Evolutionary conservation across 23 red algal genomes (phyloP).

Genomic region (Rhodosorus marinus): DNA sequence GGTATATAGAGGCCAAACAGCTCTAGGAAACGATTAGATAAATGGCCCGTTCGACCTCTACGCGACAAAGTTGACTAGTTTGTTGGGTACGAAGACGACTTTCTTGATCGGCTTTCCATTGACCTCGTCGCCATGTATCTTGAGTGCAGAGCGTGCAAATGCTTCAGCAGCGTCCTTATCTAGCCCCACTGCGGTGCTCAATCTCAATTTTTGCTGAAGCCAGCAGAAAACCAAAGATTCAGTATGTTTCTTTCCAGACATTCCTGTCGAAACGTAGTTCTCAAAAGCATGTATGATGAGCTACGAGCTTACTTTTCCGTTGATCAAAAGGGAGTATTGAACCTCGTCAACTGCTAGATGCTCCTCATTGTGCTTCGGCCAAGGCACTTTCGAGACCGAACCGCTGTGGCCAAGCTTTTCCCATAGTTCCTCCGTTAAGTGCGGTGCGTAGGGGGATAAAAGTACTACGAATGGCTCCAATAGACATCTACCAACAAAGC

Average conservation of each 20-base stretch:
- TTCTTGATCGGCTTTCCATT: conserved; percentile 31
- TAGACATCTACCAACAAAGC: too few species aligned
- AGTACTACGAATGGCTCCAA: conserved; percentile 70
- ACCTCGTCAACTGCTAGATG: conserved; percentile 48
- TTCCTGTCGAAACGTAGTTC: too few species aligned
- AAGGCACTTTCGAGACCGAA: conserved; percentile 27
- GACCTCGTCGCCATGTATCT: conserved; percentile 33
- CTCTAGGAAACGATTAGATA: too few species aligned
- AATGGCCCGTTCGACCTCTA: too few species aligned
- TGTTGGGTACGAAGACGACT: conserved; percentile 82
- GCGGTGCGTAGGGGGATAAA: conserved; percentile 74
- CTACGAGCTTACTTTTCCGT: conserved; percentile 71
- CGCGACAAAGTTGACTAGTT: conserved; percentile 83
- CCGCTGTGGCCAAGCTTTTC: conserved; percentile 27
- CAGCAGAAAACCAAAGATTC: too few species aligned
- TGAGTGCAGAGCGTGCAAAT: conserved; percentile 19
- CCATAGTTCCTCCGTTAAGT: conserved; percentile 93
- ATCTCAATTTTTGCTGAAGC: too few species aligned
- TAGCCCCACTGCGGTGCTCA: conserved; percentile 11
- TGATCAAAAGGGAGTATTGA: conserved; percentile 68
- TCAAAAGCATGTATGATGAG: too few species aligned
- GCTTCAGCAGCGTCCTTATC: conserved; percentile 43
- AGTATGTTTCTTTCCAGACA: too few species aligned
- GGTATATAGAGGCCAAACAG: too few species aligned
- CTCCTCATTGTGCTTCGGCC: conserved; percentile 44